Conservation (phyloP, 139 green algal species). For the Asterochloris erici region DNA sequence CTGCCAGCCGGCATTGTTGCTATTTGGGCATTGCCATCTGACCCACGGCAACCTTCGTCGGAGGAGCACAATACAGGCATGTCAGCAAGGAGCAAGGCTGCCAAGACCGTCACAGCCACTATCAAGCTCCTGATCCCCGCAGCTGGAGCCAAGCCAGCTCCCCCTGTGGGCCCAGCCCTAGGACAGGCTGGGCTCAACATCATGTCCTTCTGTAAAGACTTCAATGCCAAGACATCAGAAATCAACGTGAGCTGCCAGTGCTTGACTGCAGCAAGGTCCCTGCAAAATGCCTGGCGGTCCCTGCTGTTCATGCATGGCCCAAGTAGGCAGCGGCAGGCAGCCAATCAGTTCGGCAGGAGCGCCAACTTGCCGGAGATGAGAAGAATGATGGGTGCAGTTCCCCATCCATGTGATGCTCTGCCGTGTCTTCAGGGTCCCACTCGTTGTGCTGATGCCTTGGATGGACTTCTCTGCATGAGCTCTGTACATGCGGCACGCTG, state of each 20-base stretch:
- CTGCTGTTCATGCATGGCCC: not conserved
- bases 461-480: too few relatives aligned
- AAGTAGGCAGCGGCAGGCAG: not conserved
- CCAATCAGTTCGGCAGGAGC: not conserved
- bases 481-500: too few relatives aligned
- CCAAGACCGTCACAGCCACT: conserved; percentile 56
- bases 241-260: conserved; percentile 51
- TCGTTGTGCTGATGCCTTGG: too few relatives aligned
- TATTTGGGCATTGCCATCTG: too few relatives aligned
- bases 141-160: conserved; percentile 89
- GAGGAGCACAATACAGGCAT: too few relatives aligned
- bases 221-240: conserved; percentile 92
- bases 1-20: too few relatives aligned
- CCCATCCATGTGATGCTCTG: too few relatives aligned
- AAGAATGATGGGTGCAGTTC: too few relatives aligned
- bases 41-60: too few relatives aligned
- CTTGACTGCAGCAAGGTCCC: not conserved
- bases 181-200: conserved; percentile 97
- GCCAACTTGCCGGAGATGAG: not conserved
- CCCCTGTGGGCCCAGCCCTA: conserved; percentile 90
- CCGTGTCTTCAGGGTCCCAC: too few relatives aligned
- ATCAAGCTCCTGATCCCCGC: conserved; percentile 92
- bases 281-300: too few relatives aligned
- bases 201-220: conserved; percentile 99
- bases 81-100: not conserved